A percentile compares a stretch with the other conserved stretches of the same genome.
Evolutionary conservation across 1,284 basidiomycete genomes (phyloP).

Genomic region (Marasmius tenuissimus): DNA sequence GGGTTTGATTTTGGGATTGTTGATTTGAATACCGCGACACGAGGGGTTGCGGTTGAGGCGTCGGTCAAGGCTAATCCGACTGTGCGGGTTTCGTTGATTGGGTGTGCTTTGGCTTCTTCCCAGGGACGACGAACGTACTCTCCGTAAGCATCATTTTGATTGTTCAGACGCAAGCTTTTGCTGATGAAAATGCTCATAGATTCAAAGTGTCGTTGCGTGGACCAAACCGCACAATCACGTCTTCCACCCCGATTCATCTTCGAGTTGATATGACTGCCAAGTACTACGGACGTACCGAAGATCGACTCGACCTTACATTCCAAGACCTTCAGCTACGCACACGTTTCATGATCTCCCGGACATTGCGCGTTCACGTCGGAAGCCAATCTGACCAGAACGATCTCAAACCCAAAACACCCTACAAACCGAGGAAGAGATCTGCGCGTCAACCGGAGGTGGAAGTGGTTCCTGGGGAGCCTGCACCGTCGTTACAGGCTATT

Average conservation of each 20-base stretch:
- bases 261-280: slow-evolving; percentile 33
- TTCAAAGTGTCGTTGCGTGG: slow-evolving; percentile 14
- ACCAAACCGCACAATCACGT: slow-evolving; percentile 2
- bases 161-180: not conserved
- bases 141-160: slow-evolving; percentile 18
- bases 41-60: not conserved
- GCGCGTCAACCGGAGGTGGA: slow-evolving; percentile 37
- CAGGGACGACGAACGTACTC: slow-evolving; percentile 26
- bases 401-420: slow-evolving; percentile 51
- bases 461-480: slow-evolving; percentile 43
- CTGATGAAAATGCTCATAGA: not conserved
- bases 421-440: slow-evolving; percentile 44
- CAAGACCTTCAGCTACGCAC: slow-evolving; percentile 38
- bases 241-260: slow-evolving; percentile 26
- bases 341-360: slow-evolving; percentile 44
- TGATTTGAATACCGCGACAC: slow-evolving; percentile 20
- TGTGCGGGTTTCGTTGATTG: slow-evolving; percentile 18
- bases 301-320: slow-evolving; percentile 42
- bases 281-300: slow-evolving; percentile 48
- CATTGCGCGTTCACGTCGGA: slow-evolving; percentile 42
- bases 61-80: not conserved
- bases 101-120: slow-evolving; percentile 31
- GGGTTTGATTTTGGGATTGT: slow-evolving; percentile 41
- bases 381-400: slow-evolving; percentile 46
- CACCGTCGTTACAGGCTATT: slow-evolving; percentile 28